These are phyloP conservation scores for Fulvia fulva DNA, from an alignment of 2,329 filamentous ascomycete species.

Conservation along the genomic window DNA sequence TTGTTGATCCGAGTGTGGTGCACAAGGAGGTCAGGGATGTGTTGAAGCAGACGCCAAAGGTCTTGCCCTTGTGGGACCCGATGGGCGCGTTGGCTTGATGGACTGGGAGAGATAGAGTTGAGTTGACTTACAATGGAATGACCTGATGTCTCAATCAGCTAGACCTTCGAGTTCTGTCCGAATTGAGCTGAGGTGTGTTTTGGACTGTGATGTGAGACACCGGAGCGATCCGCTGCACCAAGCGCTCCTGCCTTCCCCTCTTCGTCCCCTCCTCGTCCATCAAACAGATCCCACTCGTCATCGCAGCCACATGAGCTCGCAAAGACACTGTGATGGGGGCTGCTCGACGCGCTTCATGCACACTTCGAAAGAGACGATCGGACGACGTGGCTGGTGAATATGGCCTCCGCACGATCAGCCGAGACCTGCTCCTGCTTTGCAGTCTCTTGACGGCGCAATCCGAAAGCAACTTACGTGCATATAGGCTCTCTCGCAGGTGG, in stretches of 20 bases:
- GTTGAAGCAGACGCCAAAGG: slow-evolving; percentile 64
- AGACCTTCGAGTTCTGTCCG: too few relatives aligned
- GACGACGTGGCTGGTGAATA: neutral
- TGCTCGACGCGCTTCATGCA: neutral
- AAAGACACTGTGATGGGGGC: neutral
- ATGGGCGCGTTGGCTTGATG: slow-evolving; percentile 38
- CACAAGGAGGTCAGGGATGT: slow-evolving; percentile 65
- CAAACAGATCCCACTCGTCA: neutral
- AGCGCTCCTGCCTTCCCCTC: neutral
- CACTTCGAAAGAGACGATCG: too few relatives aligned
- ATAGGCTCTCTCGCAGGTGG: neutral
- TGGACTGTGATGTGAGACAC: too few relatives aligned
- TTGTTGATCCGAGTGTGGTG: slow-evolving; percentile 64
- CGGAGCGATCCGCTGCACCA: neutral
- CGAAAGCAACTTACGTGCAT: neutral
- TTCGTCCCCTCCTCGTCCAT: neutral
- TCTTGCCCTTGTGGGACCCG: slow-evolving; percentile 55
- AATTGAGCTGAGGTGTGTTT: too few relatives aligned
- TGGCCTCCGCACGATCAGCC: neutral
- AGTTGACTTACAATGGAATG: neutral
- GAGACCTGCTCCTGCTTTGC: neutral
- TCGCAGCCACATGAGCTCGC: neutral
- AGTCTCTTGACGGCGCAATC: neutral
- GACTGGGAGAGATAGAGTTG: neutral
- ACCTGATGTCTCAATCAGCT: too few relatives aligned